Evolutionary conservation across 768 basidiomycete species (phyloP).

Genomic region (Podaxis pistillaris): DNA sequence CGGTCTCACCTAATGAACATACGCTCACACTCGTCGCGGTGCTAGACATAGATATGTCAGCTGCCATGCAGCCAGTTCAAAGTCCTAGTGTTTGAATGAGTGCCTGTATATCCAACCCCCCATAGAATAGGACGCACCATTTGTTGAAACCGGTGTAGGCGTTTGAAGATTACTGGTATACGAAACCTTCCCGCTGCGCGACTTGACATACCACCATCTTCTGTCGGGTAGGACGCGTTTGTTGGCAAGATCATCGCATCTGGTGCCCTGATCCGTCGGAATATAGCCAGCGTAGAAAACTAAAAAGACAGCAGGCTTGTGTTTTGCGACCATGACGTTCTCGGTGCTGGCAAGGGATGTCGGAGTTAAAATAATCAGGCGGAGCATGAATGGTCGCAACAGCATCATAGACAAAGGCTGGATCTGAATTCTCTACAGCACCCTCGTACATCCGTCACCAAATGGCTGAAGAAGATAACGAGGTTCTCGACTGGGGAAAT

Average conservation of each 20-base stretch:
- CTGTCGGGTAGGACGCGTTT: constrained; percentile 34
- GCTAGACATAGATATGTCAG: constrained; percentile 91
- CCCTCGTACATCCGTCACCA: constrained; percentile 20
- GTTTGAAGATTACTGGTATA: constrained; percentile 76
- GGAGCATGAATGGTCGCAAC: constrained; percentile 21
- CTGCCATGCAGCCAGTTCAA: constrained; percentile 96
- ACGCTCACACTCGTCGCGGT: constrained; percentile 81
- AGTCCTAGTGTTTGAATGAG: constrained; percentile 59
- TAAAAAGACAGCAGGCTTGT: constrained; percentile 4
- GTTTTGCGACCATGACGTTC: constrained; percentile 10
- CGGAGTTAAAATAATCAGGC: constrained; percentile 24
- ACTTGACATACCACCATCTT: constrained; percentile 33
- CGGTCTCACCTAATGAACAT: constrained; percentile 10
- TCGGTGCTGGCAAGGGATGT: constrained; percentile 2
- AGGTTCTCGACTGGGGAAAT: constrained; percentile 68
- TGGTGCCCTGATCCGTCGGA: constrained; percentile 34
- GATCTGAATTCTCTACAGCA: constrained; percentile 15
- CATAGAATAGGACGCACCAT: constrained; percentile 54
- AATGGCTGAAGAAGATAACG: constrained; percentile 69
- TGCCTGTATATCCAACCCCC: constrained; percentile 1
- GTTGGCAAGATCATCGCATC: constrained; percentile 40
- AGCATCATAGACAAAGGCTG: constrained; percentile 8
- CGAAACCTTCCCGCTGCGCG: constrained; percentile 11
- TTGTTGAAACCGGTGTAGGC: constrained; percentile 80
- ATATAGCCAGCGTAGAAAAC: constrained; percentile 34